These are phyloP conservation scores for Sanghuangporus sanghuang DNA, from an alignment of 1,284 basidiomycete species.

Conservation along the genomic window DNA sequence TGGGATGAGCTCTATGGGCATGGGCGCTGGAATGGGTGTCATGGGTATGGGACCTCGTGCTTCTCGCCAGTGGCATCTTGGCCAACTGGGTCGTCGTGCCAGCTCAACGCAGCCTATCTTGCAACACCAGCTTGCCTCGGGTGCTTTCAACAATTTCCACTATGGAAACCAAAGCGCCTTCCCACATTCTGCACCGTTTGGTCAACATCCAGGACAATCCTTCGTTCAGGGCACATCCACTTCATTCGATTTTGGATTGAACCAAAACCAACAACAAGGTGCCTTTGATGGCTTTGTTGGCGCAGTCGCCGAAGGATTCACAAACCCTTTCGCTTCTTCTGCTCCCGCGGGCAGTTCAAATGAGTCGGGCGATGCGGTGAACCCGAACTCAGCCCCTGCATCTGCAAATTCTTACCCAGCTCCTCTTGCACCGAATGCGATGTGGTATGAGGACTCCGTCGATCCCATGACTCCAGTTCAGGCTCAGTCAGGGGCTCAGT, in stretches of 20 bases:
- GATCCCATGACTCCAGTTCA: conserved; percentile 11
- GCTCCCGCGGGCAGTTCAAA: background rate
- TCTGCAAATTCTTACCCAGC: background rate
- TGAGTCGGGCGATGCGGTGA: background rate
- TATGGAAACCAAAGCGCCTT: background rate
- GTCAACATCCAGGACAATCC: background rate
- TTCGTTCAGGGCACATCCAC: background rate
- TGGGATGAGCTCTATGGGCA: conserved; percentile 10
- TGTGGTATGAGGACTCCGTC: conserved; percentile 14
- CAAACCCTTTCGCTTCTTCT: conserved; percentile 11
- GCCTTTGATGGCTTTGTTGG: conserved; percentile 5
- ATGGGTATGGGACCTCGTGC: conserved; percentile 14
- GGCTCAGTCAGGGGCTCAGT: background rate
- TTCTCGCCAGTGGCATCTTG: conserved; percentile 11
- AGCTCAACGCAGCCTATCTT: conserved; percentile 16
- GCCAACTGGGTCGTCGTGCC: conserved; percentile 17
- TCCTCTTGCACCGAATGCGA: conserved; percentile 6
- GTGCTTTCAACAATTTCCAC: conserved; percentile 6
- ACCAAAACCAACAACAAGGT: conserved; percentile 1
- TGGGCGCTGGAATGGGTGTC: background rate
- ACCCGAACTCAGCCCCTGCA: background rate
- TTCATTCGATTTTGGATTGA: background rate
- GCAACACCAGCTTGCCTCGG: conserved; percentile 11
- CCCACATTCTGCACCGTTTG: conserved; percentile 1
- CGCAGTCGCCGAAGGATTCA: conserved; percentile 14